These are phyloP conservation scores for Ensete glaucum DNA, from an alignment of 176 grass and related monocot genomes.

Conservation along the genomic window DNA sequence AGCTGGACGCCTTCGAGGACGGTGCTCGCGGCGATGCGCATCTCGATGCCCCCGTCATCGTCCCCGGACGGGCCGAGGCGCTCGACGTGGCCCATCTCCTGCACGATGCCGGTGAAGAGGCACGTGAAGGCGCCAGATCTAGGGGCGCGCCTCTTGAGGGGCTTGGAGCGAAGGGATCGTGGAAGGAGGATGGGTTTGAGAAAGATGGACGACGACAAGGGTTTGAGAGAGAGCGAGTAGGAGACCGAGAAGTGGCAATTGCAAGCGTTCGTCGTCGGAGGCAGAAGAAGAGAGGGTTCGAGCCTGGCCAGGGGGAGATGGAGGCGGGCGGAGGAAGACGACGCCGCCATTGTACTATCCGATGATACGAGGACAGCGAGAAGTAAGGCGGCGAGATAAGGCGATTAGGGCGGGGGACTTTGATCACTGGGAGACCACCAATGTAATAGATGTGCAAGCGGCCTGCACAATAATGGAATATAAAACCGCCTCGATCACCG, in stretches of 20 bases:
- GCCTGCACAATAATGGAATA: too few relatives aligned
- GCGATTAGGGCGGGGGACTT: too few relatives aligned
- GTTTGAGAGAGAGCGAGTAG: constrained; percentile 21
- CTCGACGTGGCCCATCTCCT: constrained; percentile 67
- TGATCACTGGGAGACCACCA: too few relatives aligned
- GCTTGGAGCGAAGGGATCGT: constrained; percentile 24
- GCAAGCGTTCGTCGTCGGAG: background rate
- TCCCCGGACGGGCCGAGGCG: constrained; percentile 33
- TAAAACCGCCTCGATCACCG: too few relatives aligned
- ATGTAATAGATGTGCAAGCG: too few relatives aligned
- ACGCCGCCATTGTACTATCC: background rate
- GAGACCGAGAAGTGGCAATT: constrained; percentile 1
- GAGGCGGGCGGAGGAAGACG: constrained; percentile 3
- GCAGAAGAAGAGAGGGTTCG: background rate
- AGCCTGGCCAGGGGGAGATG: background rate
- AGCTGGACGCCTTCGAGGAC: constrained; percentile 59
- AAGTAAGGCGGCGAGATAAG: too few relatives aligned
- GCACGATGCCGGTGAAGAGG: constrained; percentile 90
- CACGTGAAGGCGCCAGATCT: constrained; percentile 27
- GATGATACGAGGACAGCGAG: too few relatives aligned
- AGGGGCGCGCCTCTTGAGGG: constrained; percentile 14
- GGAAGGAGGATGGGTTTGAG: constrained; percentile 33
- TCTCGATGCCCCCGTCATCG: constrained; percentile 36
- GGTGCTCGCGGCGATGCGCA: constrained; percentile 41
- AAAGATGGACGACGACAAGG: constrained; percentile 22